Evolutionary conservation across 306 rosid species (phyloP), one percentile per base, ranked within the genome.

Genomic region (Mucuna pruriens): DNA sequence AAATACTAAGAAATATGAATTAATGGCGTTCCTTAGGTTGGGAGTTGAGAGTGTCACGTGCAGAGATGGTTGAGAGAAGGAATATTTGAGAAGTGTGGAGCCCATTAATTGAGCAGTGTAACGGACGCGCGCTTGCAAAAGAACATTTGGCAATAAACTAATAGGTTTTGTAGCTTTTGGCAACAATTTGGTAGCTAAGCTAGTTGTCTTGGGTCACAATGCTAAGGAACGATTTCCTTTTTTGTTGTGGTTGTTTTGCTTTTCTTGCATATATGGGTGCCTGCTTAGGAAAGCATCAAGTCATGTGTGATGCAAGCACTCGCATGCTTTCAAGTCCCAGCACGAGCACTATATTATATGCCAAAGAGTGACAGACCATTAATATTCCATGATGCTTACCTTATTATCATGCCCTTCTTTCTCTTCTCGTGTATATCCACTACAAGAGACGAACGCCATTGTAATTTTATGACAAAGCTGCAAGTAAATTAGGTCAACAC

Each of bases 241-340:
- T 7, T 31, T 31, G 1, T 5, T 29, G 26, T 17, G 4, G 48
- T 40, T 8, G 1, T 66, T 75, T 65, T 39, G 5, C 23, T 61
- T 39, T 52, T 6, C 10, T 9, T 17, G 40, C 25, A 42, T 26
- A 44, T 84, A 17, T 87, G 58, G 87, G 90, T 90, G 94, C 20
- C 89, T 86, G 90, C 97, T 90, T 86, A 90, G 80, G 90, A 75
- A 44, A 88, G 94, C 92, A 87, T 88, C 77, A 60, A 76, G 90
- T 90, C 93, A 90, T 86, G 66, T 45, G 51, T 93, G 97, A 93
- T 82, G 97, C 81, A 83, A 91, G 87, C 92, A 88, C 79, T 82
- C 79, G 81, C 88, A 81, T 74, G 86, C 75, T 82, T 71, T 62
- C 20, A 39, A 66, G 62, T 79, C 55, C 74, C 80, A 81, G 58